phyloP scores from a whole-genome alignment of 352 stramenopile species.

The Halophytophthora batemanensis region DNA sequence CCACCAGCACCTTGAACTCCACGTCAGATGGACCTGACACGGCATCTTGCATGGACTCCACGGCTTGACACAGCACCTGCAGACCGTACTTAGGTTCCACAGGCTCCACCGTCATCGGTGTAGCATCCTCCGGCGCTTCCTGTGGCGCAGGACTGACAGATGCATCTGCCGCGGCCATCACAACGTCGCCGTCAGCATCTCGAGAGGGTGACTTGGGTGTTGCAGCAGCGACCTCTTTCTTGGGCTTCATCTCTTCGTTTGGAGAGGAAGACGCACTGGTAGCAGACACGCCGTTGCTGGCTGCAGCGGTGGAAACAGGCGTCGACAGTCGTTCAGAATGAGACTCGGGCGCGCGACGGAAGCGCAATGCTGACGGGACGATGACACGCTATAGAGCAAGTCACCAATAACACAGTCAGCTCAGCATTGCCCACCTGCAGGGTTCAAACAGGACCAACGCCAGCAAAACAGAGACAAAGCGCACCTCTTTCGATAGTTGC shows the following conservation, averaged over 20 bases:
- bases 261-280: not conserved
- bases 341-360: conserved; percentile 60
- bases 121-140: not conserved
- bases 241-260: no score
- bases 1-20: conserved; percentile 73
- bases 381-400: conserved; percentile 36
- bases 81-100: conserved; percentile 77
- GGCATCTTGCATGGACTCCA: conserved; percentile 80
- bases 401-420: conserved; percentile 4
- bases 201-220: conserved; percentile 10
- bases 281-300: not conserved
- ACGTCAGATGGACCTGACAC: conserved; percentile 48
- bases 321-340: conserved; percentile 17
- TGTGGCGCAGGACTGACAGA: not conserved
- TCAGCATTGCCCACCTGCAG: not conserved
- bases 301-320: not conserved
- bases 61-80: conserved; percentile 65
- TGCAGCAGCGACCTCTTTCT: no score
- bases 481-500: conserved; percentile 72
- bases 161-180: conserved; percentile 42
- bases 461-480: not conserved
- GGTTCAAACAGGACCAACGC: not conserved
- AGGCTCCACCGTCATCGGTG: conserved; percentile 15
- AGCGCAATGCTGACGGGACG: conserved; percentile 65
- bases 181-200: conserved; percentile 64